Conservation (phyloP, 2,329 filamentous ascomycete genomes). For the Aureobasidium sp. region DNA sequence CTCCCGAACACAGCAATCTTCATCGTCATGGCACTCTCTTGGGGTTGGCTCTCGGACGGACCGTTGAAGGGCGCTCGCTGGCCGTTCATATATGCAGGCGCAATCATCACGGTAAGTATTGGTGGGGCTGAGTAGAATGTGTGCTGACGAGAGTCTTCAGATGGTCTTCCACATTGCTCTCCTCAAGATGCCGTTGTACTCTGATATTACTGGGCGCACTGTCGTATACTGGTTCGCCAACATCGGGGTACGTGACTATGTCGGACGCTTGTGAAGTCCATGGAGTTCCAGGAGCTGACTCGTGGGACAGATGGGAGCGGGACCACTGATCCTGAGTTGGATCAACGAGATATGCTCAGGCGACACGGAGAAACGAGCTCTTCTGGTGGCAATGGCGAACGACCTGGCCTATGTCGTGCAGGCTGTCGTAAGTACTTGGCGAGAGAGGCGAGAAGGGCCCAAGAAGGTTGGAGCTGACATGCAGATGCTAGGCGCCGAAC, state of each 20-base stretch:
- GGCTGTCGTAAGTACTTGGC: not conserved
- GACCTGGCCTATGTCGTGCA: constrained; percentile 8
- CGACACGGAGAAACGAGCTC: constrained; percentile 1
- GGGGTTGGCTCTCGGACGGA: constrained; percentile 2
- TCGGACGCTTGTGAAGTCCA: no score
- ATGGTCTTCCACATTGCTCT: constrained; percentile 2
- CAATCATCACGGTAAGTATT: not conserved
- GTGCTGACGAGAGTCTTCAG: not conserved
- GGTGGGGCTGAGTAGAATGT: not conserved
- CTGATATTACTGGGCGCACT: not conserved
- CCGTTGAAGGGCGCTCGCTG: constrained; percentile 8
- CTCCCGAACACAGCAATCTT: not conserved
- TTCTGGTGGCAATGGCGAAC: constrained; percentile 5
- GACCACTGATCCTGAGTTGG: constrained; percentile 4
- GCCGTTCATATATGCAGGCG: constrained; percentile 4
- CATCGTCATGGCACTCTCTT: constrained; percentile 3
- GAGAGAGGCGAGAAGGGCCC: not conserved
- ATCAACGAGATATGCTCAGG: constrained; percentile 3
- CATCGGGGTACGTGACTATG: not conserved
- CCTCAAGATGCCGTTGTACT: constrained; percentile 4
- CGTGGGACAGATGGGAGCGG: not conserved
- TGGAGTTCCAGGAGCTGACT: not conserved
- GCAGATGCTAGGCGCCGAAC: not conserved
- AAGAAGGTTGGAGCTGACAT: not conserved
- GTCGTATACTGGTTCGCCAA: constrained; percentile 5